Evolutionary conservation across 495 filamentous ascomycete genomes (phyloP).

Genomic region (Podospora pseudoanserina): DNA sequence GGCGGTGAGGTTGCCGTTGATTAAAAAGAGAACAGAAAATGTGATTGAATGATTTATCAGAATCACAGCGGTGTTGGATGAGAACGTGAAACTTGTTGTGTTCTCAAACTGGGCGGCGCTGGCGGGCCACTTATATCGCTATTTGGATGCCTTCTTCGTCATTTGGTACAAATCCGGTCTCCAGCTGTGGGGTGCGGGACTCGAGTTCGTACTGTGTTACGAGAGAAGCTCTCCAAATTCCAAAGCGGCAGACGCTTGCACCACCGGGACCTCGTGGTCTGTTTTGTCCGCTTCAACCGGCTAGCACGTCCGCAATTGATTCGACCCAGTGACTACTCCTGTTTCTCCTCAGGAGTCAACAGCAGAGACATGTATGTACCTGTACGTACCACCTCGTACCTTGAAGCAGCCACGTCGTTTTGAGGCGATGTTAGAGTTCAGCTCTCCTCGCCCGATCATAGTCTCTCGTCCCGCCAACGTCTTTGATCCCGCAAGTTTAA

Average conservation of each 20-base stretch:
- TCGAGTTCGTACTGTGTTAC: constrained; percentile 1
- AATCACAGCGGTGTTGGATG: constrained; percentile 15
- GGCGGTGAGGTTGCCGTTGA: not conserved
- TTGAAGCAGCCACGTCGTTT: not conserved
- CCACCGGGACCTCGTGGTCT: constrained; percentile 16
- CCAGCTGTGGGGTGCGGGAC: not conserved
- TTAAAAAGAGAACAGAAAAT: not conserved
- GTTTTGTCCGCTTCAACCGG: constrained; percentile 16
- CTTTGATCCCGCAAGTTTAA: not conserved
- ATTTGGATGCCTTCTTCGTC: constrained; percentile 17
- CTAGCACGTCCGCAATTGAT: constrained; percentile 13
- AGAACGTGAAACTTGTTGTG: constrained; percentile 25
- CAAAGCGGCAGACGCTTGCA: not conserved
- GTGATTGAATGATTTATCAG: constrained; percentile 20
- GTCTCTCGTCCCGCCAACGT: not conserved
- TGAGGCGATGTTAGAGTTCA: not conserved
- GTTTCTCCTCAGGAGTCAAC: not conserved
- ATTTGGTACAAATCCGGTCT: constrained; percentile 17
- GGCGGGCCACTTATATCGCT: constrained; percentile 31
- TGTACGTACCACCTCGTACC: constrained; percentile 1
- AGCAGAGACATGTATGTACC: not conserved
- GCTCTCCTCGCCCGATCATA: constrained; percentile 1
- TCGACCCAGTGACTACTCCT: not conserved
- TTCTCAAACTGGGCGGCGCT: constrained; percentile 20
- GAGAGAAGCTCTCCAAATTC: not conserved